Evolutionary conservation across 2,329 filamentous ascomycete species (phyloP).

Genomic region (Pyricularia pennisetigena): DNA sequence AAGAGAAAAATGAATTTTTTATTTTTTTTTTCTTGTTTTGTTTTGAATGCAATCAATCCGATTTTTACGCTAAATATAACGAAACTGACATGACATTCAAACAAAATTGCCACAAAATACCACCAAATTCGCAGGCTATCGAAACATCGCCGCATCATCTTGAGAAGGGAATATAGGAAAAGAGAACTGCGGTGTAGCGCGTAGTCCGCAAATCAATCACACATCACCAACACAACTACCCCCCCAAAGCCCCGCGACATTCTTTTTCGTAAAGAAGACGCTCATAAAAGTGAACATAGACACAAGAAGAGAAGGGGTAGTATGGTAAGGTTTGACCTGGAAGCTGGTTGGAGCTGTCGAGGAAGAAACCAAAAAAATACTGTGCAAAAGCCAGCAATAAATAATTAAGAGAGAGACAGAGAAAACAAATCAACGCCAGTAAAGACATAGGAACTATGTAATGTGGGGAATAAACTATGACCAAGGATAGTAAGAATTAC

Average conservation of each 20-base stretch:
- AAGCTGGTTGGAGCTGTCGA: neutral
- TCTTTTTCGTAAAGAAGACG: neutral
- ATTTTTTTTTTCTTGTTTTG: too few relatives aligned
- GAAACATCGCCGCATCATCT: neutral
- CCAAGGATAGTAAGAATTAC: neutral
- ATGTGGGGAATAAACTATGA: neutral
- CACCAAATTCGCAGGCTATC: neutral
- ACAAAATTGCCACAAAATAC: neutral
- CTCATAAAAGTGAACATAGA: neutral
- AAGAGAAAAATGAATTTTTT: neutral
- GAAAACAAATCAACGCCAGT: neutral
- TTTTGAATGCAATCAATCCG: too few relatives aligned
- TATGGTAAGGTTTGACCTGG: neutral
- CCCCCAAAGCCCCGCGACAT: neutral
- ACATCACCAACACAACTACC: neutral
- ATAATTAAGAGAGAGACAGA: neutral
- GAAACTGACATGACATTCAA: neutral
- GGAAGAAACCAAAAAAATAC: neutral
- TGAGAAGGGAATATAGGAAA: neutral
- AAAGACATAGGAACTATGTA: neutral
- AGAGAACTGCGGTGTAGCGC: neutral
- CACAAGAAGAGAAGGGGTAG: neutral
- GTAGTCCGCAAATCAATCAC: neutral
- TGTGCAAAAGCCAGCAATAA: neutral
- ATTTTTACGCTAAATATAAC: neutral